Percentiles rank a stretch among this genome's conserved stretches.
Conservation (phyloP, 2,329 filamentous ascomycete genomes). For the Niveomyces coronatus region DNA sequence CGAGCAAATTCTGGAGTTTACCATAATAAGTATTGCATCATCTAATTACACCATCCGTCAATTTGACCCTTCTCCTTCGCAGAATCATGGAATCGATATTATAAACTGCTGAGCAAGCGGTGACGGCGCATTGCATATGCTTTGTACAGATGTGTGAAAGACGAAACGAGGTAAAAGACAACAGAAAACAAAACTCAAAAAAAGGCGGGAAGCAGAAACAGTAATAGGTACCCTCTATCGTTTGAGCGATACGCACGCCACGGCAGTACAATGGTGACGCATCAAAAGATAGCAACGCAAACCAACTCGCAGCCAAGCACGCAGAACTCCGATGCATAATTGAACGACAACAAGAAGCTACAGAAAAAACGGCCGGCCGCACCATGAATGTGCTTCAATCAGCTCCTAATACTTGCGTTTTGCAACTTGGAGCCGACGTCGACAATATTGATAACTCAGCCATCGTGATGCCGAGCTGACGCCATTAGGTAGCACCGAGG, state of each 20-base stretch:
- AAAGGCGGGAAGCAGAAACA: constrained; percentile 10
- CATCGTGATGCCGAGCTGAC: not conserved
- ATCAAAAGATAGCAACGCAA: not conserved
- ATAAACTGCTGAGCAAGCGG: constrained; percentile 15
- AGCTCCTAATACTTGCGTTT: too few relatives aligned
- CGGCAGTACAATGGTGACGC: not conserved
- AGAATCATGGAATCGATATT: constrained; percentile 11
- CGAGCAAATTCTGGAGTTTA: not conserved
- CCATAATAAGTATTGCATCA: constrained; percentile 7
- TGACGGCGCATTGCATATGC: constrained; percentile 21
- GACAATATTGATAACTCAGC: too few relatives aligned
- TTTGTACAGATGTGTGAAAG: constrained; percentile 19
- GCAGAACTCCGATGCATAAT: too few relatives aligned
- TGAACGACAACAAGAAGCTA: too few relatives aligned
- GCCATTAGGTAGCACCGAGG: constrained; percentile 7
- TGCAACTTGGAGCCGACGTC: too few relatives aligned
- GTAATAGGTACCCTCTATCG: constrained; percentile 1
- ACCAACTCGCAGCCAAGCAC: not conserved
- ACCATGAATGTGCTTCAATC: too few relatives aligned
- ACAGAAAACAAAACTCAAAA: too few relatives aligned
- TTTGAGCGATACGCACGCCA: too few relatives aligned
- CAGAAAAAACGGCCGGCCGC: too few relatives aligned
- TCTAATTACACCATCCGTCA: constrained; percentile 9
- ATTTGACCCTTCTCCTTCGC: constrained; percentile 1
- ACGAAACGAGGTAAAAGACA: too few relatives aligned